phyloP scores from a whole-genome alignment of 2,329 filamentous ascomycete genomes.

The Rasamsonia emersonii region DNA sequence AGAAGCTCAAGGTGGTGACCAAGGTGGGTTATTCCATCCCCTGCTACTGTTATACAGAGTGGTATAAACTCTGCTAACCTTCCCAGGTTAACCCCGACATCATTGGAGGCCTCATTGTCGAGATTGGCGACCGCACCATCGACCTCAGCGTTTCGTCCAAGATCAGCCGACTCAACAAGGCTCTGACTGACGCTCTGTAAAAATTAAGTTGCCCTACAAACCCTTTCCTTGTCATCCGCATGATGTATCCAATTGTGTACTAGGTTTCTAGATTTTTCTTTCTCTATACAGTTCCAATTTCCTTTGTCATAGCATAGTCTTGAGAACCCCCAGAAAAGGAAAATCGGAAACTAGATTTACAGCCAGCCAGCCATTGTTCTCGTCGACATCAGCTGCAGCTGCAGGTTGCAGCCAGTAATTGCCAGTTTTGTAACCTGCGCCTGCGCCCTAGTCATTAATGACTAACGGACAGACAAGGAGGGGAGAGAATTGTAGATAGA shows the following conservation, averaged over 20 bases:
- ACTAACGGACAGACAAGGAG: too few relatives aligned
- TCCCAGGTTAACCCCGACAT: constrained; percentile 84
- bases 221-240: constrained; percentile 7
- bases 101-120: constrained; percentile 79
- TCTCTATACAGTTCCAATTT: not conserved
- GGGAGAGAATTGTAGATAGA: too few relatives aligned
- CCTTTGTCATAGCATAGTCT: constrained; percentile 1
- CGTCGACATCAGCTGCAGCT: too few relatives aligned
- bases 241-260: too few relatives aligned
- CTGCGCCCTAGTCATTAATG: too few relatives aligned
- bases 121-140: constrained; percentile 14
- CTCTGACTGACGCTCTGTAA: constrained; percentile 94
- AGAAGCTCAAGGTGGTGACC: constrained; percentile 97
- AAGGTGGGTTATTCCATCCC: constrained; percentile 47
- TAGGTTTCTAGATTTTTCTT: too few relatives aligned
- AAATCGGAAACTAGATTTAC: too few relatives aligned
- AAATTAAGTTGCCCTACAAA: constrained; percentile 27
- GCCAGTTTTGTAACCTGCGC: too few relatives aligned
- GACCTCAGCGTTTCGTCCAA: constrained; percentile 62
- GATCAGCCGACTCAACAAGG: constrained; percentile 99
- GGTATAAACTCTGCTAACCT: constrained; percentile 2
- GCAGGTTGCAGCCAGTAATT: too few relatives aligned
- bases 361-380: too few relatives aligned
- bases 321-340: too few relatives aligned
- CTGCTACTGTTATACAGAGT: not conserved